These are phyloP conservation scores for Chaetomium tenue DNA, from an alignment of 495 filamentous ascomycete species.

Conservation along the genomic window DNA sequence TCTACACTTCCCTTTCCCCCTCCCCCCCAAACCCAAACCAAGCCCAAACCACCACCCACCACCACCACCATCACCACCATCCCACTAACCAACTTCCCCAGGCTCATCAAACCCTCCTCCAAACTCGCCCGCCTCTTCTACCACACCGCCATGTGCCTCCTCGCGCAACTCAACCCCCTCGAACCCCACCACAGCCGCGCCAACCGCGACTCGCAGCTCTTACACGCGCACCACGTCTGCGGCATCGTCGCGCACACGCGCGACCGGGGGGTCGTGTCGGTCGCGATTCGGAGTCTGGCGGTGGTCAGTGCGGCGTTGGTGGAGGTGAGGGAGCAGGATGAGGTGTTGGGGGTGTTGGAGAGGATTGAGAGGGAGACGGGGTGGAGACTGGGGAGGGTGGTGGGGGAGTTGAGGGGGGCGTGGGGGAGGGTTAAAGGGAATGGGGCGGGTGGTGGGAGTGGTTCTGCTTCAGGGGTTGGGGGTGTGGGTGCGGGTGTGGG, in stretches of 20 bases:
- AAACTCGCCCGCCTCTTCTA: slow-evolving; percentile 87
- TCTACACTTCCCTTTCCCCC: not conserved
- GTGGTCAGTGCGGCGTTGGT: slow-evolving; percentile 75
- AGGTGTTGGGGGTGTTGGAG: slow-evolving; percentile 74
- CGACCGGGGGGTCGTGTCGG: slow-evolving; percentile 72
- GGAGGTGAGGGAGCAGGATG: slow-evolving; percentile 70
- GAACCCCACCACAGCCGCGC: slow-evolving; percentile 41
- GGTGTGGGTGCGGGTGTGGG: slow-evolving; percentile 58
- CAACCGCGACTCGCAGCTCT: slow-evolving; percentile 65
- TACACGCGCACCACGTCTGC: slow-evolving; percentile 77
- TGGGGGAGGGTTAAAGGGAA: slow-evolving; percentile 69
- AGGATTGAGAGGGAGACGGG: slow-evolving; percentile 73
- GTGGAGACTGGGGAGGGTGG: slow-evolving; percentile 69
- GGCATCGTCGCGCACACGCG: slow-evolving; percentile 80
- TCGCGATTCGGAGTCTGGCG: slow-evolving; percentile 73
- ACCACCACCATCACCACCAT: slow-evolving; percentile 2
- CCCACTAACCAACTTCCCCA: slow-evolving; percentile 28
- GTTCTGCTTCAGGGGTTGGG: not conserved
- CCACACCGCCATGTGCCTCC: slow-evolving; percentile 75
- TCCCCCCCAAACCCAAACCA: not conserved
- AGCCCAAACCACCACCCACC: slow-evolving; percentile 18
- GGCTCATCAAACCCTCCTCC: slow-evolving; percentile 78
- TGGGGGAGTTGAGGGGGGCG: slow-evolving; percentile 63
- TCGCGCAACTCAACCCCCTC: slow-evolving; percentile 77
- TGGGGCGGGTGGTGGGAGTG: not conserved